Percentiles rank a stretch among this genome's conserved stretches.
These are phyloP conservation scores for Neltuma alba DNA, from an alignment of 306 rosid species.

Conservation along the genomic window DNA sequence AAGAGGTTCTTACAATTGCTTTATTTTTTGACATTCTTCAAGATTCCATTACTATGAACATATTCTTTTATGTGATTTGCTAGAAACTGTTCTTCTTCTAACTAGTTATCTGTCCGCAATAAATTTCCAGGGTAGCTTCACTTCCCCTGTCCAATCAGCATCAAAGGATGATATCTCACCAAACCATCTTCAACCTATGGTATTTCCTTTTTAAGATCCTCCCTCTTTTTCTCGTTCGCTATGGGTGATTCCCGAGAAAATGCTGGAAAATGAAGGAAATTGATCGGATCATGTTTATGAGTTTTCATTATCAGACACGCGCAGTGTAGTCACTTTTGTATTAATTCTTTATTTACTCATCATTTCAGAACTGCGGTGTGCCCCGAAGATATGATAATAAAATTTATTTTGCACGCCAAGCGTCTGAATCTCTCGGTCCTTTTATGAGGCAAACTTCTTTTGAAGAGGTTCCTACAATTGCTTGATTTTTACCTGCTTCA, in stretches of 20 bases:
- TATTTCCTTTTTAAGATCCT: not conserved
- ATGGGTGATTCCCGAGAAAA: not conserved
- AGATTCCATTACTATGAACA: not conserved
- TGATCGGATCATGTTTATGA: not conserved
- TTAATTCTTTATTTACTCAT: slow-evolving; percentile 22
- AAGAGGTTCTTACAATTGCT: slow-evolving; percentile 49
- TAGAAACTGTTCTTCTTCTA: not conserved
- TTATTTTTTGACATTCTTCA: not conserved
- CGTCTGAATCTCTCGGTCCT: slow-evolving; percentile 57
- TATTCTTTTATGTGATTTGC: not conserved
- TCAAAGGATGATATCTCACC: not conserved
- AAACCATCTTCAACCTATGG: not conserved
- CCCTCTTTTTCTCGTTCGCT: too few species aligned
- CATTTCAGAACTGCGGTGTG: slow-evolving; percentile 61
- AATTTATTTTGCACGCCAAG: slow-evolving; percentile 65
- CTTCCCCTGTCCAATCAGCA: slow-evolving; percentile 2
- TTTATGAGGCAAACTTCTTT: slow-evolving; percentile 66
- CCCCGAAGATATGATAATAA: slow-evolving; percentile 55
- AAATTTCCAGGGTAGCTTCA: slow-evolving; percentile 46
- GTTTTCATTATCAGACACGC: not conserved
- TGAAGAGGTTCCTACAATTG: slow-evolving; percentile 50
- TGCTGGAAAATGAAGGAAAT: slow-evolving; percentile 6
- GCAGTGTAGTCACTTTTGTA: not conserved
- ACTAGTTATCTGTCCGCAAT: not conserved
- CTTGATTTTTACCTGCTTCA: slow-evolving; percentile 1